Percentiles rank a stretch among this genome's conserved stretches.
Evolutionary conservation across 257 asterid species (phyloP).

Genomic region (Capsicum baccatum): DNA sequence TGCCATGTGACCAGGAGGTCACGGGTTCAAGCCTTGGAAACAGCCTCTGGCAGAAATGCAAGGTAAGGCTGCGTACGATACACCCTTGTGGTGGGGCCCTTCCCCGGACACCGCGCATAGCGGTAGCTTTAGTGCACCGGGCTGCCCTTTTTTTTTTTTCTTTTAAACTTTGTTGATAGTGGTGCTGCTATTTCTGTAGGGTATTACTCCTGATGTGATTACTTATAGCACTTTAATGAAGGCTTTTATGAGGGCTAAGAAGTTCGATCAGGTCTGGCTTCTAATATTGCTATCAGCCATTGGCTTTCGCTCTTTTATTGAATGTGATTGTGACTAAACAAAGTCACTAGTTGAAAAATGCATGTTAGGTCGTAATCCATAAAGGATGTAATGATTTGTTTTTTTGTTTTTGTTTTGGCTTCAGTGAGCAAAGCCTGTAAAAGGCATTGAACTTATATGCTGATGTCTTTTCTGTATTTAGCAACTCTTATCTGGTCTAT

Average conservation of each 20-base stretch:
- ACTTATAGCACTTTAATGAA: constrained; percentile 90
- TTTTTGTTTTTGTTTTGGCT: not conserved
- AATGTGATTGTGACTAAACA: not conserved
- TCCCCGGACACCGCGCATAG: too few relatives aligned
- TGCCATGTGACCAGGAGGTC: too few relatives aligned
- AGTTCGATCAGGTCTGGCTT: constrained; percentile 70
- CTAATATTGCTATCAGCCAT: constrained; percentile 19
- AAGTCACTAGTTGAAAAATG: not conserved
- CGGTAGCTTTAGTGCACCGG: too few relatives aligned
- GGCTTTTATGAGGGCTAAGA: constrained; percentile 89
- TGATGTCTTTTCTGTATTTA: not conserved
- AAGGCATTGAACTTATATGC: not conserved
- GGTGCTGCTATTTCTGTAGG: constrained; percentile 52
- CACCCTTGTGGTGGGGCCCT: too few relatives aligned
- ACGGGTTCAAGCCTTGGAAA: too few relatives aligned
- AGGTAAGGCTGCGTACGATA: too few relatives aligned
- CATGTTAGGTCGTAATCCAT: not conserved
- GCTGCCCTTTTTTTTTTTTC: too few relatives aligned
- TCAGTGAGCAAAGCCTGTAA: not conserved
- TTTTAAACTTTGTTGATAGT: not conserved
- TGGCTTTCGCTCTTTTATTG: constrained; percentile 13
- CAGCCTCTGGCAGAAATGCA: too few relatives aligned
- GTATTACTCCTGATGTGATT: constrained; percentile 85
- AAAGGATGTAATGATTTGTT: not conserved
- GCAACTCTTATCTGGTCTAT: not conserved